Conservation (phyloP, 768 basidiomycete genomes). For the Suillus sp. region DNA sequence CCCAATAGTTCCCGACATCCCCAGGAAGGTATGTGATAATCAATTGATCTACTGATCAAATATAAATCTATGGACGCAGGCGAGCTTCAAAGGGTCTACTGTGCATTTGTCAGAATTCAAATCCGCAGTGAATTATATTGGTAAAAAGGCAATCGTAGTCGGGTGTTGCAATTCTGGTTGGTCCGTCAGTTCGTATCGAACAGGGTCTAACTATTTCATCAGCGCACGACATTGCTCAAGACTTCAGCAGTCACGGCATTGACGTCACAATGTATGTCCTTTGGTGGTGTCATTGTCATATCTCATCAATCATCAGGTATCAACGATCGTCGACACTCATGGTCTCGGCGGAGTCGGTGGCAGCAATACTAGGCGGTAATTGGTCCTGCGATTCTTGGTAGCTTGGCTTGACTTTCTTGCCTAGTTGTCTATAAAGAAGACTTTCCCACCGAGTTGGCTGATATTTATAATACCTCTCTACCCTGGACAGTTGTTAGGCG, state of each 20-base stretch:
- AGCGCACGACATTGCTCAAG: constrained; percentile 43
- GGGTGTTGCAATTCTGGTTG: constrained; percentile 69
- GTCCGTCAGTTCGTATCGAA: neutral
- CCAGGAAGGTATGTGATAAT: constrained; percentile 4
- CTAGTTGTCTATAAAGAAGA: constrained; percentile 22
- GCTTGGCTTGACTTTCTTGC: neutral
- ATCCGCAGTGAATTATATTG: constrained; percentile 47
- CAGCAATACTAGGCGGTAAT: constrained; percentile 17
- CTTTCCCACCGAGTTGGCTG: constrained; percentile 27
- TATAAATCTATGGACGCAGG: constrained; percentile 29
- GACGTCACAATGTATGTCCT: constrained; percentile 32
- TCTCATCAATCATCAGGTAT: constrained; percentile 17
- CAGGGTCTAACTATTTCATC: constrained; percentile 5
- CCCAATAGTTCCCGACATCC: constrained; percentile 47
- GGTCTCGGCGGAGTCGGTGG: constrained; percentile 18
- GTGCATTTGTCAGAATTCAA: constrained; percentile 57
- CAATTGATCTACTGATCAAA: neutral
- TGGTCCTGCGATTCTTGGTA: neutral
- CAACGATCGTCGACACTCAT: constrained; percentile 30
- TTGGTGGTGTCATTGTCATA: constrained; percentile 1
- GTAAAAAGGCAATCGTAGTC: constrained; percentile 69
- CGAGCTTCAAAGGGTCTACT: constrained; percentile 53
- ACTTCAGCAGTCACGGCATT: constrained; percentile 32
- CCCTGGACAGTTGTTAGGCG: constrained; percentile 20
- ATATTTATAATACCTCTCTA: constrained; percentile 20